Evolutionary conservation across 108 stramenopile genomes (phyloP), one percentile per base, ranked within the genome.

Genomic region (Stephanodiscus minutulus): DNA sequence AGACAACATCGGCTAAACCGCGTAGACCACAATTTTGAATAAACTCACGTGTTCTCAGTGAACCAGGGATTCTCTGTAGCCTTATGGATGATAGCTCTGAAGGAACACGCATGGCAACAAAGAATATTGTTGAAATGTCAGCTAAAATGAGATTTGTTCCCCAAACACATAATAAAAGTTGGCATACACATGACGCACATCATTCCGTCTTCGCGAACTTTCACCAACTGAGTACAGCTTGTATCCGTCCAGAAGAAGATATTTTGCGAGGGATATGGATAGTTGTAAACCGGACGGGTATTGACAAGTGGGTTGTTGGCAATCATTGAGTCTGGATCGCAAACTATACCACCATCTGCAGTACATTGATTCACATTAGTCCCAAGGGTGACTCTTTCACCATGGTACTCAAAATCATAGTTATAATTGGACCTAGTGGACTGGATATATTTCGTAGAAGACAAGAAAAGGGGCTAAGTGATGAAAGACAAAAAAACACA

Each of bases 231-330:
- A 24, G 58, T 15, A 28, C 82, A 82, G 0, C 57, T 37, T 18
- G 77, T 50, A 31, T 68, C 50, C 27, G 82, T 75, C 82, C 82
- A 82, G 31, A 69, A 73, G 53, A 79, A 74, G 4, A 56, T 70
- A 36, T 78, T 77, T 36, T 41, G 24, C 21, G 57, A 59, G 4
- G 77, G 77, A 52, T 58, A 68, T 29, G 39, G 39, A 24, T 64
- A 61, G 48, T 70, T 73, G 31, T 72, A 74, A 1, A 47, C 41
- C 3, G 47, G 53, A 27, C 54, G 36, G 1, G 21, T 48, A 20
- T 68, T 76, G 18, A 70, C 76, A 27, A 66, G 13, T 17, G 76
- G 76, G 9, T 66, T 61, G 25, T 77, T 58, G 3, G 69, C 76
- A 18, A 36, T 46, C n/a, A 77, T 2, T 9, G 27, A 17, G 8